phyloP scores from a whole-genome alignment of 2,329 filamentous ascomycete species.

The Hirsutella thompsonii region DNA sequence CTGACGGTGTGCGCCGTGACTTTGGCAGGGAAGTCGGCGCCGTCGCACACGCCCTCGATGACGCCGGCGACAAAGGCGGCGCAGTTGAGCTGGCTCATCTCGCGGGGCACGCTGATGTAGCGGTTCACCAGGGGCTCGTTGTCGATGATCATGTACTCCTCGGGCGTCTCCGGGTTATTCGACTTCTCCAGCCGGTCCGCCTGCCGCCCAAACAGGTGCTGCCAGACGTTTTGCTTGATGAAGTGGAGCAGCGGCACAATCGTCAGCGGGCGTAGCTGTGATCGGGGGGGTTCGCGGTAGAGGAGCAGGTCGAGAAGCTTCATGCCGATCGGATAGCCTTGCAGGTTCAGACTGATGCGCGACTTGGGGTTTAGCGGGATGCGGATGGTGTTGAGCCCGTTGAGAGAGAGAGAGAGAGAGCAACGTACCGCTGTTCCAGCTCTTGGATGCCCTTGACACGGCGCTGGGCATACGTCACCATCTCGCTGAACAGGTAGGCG shows the following conservation, averaged over 20 bases:
- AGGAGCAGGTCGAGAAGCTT: constrained; percentile 92
- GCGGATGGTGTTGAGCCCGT: not conserved
- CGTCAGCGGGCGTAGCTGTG: constrained; percentile 66
- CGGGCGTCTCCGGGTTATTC: constrained; percentile 65
- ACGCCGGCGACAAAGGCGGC: constrained; percentile 92
- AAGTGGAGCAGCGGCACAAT: constrained; percentile 90
- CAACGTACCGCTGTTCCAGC: constrained; percentile 70
- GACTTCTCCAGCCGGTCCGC: constrained; percentile 90
- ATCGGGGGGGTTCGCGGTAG: constrained; percentile 61
- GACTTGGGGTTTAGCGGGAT: too few species aligned
- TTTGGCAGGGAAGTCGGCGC: constrained; percentile 74
- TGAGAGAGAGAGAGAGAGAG: not conserved
- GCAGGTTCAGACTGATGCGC: constrained; percentile 58
- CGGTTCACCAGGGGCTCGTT: constrained; percentile 94
- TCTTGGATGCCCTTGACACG: constrained; percentile 87
- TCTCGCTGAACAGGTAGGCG: constrained; percentile 90
- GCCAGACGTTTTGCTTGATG: constrained; percentile 86
- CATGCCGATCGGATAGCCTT: constrained; percentile 88
- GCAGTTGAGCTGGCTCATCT: constrained; percentile 95
- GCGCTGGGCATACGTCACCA: constrained; percentile 89
- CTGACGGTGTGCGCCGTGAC: constrained; percentile 77
- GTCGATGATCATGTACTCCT: constrained; percentile 98
- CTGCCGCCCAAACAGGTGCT: constrained; percentile 79
- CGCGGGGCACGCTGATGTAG: constrained; percentile 83
- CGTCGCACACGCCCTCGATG: constrained; percentile 91